A percentile compares a stretch with the other conserved stretches of the same genome.
Evolutionary conservation across 148 eudicot genomes (phyloP).

Genomic region (Suaeda aralocaspica): DNA sequence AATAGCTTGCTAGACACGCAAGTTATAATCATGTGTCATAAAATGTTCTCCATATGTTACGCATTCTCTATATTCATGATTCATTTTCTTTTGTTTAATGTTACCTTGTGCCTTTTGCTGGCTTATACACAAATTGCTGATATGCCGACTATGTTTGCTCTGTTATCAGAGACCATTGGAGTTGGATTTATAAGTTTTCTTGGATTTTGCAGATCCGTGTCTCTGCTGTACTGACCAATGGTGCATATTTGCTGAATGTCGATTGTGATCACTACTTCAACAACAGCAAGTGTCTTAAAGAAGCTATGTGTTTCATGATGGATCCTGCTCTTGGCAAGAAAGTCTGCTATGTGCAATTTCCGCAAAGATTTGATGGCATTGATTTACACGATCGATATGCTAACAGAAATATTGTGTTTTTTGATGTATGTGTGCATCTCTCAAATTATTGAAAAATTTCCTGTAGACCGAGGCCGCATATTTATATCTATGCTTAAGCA

Average conservation of each 20-base stretch:
- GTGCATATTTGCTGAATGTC: conserved; percentile 86
- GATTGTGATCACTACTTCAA: conserved; percentile 99
- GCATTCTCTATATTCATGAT: not conserved
- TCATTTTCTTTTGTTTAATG: not conserved
- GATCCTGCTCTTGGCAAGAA: conserved; percentile 86
- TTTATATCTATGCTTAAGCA: not conserved
- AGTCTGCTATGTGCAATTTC: conserved; percentile 94
- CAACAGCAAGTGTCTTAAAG: conserved; percentile 89
- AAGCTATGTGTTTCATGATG: conserved; percentile 99
- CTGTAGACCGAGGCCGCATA: not conserved
- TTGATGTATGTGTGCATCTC: conserved; percentile 61
- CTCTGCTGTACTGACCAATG: conserved; percentile 95
- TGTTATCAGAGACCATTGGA: not conserved
- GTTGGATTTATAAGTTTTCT: conserved; percentile 5
- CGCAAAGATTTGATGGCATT: conserved; percentile 97
- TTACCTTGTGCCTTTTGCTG: not conserved
- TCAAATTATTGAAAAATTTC: not conserved
- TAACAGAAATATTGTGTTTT: conserved; percentile 92
- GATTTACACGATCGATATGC: conserved; percentile 97
- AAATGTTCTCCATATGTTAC: not conserved
- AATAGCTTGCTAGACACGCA: not conserved
- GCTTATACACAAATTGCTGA: too few relatives aligned
- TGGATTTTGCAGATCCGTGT: conserved; percentile 72
- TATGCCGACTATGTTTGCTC: conserved; percentile 1
- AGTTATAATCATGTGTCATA: not conserved